Conservation (phyloP, 495 filamentous ascomycete species). For the Chaetomidium leptoderma region DNA sequence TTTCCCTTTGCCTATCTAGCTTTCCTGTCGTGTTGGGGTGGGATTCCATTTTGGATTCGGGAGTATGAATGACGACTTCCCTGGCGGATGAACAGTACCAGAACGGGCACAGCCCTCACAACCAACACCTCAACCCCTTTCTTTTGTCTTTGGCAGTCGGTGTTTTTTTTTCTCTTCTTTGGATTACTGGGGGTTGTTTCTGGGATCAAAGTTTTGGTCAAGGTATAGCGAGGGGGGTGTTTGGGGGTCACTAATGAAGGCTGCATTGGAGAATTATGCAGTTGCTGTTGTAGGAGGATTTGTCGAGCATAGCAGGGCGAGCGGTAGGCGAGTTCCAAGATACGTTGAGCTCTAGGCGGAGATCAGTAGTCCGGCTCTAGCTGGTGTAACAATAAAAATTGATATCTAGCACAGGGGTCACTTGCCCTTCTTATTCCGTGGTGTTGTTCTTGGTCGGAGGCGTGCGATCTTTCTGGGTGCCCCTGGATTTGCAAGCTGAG, state of each 20-base stretch:
- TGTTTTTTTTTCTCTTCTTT: not conserved
- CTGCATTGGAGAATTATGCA: not conserved
- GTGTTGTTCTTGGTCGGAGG: no score
- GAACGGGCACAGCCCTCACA: not conserved
- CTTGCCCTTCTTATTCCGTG: not conserved
- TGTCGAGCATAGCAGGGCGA: not conserved
- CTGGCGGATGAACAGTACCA: slow-evolving; percentile 6
- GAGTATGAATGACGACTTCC: slow-evolving; percentile 8
- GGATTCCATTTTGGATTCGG: not conserved
- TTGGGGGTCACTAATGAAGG: slow-evolving; percentile 5
- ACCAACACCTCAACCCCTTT: slow-evolving; percentile 9
- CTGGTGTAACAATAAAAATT: slow-evolving; percentile 11
- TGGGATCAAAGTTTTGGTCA: not conserved
- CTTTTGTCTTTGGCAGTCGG: slow-evolving; percentile 6
- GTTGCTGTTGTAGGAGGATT: not conserved
- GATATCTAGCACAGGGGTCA: not conserved
- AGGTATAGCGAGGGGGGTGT: slow-evolving; percentile 3
- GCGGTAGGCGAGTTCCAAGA: not conserved
- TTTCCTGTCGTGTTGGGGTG: not conserved
- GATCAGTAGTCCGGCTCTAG: not conserved
- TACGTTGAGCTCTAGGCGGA: not conserved
- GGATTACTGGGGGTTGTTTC: not conserved
- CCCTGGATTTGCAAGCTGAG: no score
- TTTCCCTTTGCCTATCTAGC: not conserved
- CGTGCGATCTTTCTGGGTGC: no score